Base-by-base conservation (phyloP, 768 basidiomycete genomes). In the Agaricus blazei region DNA sequence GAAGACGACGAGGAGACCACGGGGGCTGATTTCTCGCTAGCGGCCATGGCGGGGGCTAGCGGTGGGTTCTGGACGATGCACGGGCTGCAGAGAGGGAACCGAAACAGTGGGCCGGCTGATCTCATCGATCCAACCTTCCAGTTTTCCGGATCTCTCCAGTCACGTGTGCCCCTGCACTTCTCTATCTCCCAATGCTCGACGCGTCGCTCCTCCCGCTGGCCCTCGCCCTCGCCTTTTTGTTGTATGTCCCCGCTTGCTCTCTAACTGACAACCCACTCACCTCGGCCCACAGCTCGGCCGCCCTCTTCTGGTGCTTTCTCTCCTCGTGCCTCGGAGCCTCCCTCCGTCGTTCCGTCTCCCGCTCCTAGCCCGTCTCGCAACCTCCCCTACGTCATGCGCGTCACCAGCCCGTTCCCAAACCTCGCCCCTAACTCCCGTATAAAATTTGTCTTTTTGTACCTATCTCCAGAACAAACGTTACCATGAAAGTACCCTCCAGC, bases 311-410 rank as follows among this genome's bases (percentile, higher is more conserved):
- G 83, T 88, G 86, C 63, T 67, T 86, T 57, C 67, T 88, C 48
- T 85, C 84, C 34, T 87, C 85, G 6, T 86, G 86, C 69, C 65
- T 87, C 56, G 86, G 86, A 28, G 69, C 71, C 2, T 70, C 81
- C 4, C 67, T 84, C 38, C 68, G 75, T 46, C 77, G 80, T 45
- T 5, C 47, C 24, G 31, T 37, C 23, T 36, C 14, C 36, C 7
- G 36, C 19, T 19, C 2, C 34, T 36, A 40, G 36, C 8, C 48
- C 24, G 7, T 31, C 34, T 46, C 47, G 36, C 36, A 52, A 43
- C 53, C 9, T n/a, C 26, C 15, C 28, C 40, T n/a, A 36, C 36
- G 12, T 38, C 52, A 42, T 9, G 27, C 23, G 24, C 27, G 24
- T 45, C 9, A 26, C 38, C 40, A 41, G 40, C 14, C 19, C 12